These are phyloP conservation scores for Delphinella strobiligena DNA, from an alignment of 2,329 filamentous ascomycete genomes.

Conservation along the genomic window DNA sequence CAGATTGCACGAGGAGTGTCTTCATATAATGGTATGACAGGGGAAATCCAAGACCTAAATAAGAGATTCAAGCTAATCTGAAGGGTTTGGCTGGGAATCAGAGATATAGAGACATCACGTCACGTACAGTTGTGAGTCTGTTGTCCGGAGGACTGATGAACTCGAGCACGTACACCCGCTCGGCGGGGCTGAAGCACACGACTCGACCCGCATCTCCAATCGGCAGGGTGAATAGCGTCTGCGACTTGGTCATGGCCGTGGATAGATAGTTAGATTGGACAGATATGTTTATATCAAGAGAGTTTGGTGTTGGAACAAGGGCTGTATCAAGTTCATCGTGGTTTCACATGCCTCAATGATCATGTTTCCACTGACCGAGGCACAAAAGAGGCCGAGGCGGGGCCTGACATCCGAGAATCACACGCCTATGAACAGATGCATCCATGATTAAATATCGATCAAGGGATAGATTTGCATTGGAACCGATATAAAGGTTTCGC, in stretches of 20 bases:
- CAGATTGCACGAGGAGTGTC: no score
- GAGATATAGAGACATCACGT: not conserved
- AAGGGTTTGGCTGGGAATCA: not conserved
- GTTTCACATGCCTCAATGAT: conserved; percentile 3
- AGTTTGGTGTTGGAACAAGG: not conserved
- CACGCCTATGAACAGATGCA: not conserved
- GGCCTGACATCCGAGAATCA: no score
- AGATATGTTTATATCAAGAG: not conserved
- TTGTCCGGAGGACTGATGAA: conserved; percentile 65
- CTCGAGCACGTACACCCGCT: conserved; percentile 58
- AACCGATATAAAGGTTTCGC: no score
- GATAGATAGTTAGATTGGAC: not conserved
- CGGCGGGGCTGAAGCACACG: conserved; percentile 48
- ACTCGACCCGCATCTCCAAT: conserved; percentile 25
- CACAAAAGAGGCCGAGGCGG: no score
- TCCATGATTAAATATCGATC: not conserved
- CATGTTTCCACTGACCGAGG: conserved; percentile 6
- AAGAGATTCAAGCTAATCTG: no score
- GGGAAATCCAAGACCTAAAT: no score
- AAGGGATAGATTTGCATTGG: no score
- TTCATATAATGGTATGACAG: no score
- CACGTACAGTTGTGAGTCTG: conserved; percentile 47
- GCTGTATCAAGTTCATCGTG: not conserved
- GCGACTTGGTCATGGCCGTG: conserved; percentile 1
- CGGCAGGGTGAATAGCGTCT: conserved; percentile 17